phyloP scores from a whole-genome alignment of 1,284 basidiomycete genomes.

The Ustanciosporium gigantosporum region DNA sequence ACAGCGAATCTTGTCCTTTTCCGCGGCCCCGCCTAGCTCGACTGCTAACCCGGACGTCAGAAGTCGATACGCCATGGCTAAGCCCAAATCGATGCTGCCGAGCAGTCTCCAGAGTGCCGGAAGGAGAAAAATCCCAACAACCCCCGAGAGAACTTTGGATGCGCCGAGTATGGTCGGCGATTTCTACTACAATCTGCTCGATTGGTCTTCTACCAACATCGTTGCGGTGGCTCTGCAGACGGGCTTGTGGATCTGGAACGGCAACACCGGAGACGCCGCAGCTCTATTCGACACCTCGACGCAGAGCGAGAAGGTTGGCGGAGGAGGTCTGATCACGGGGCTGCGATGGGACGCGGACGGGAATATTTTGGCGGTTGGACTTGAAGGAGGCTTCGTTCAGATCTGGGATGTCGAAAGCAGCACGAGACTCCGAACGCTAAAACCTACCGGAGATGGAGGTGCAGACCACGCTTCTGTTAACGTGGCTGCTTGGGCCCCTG shows the following conservation, averaged over 20 bases:
- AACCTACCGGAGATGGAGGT: conserved; percentile 52
- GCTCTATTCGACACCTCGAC: conserved; percentile 65
- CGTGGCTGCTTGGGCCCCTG: conserved; percentile 53
- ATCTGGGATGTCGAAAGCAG: conserved; percentile 89
- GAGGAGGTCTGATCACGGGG: conserved; percentile 68
- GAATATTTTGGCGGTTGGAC: conserved; percentile 80
- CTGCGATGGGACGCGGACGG: conserved; percentile 88
- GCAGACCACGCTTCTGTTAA: conserved; percentile 49
- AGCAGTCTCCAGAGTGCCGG: conserved; percentile 51
- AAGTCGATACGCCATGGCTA: conserved; percentile 46
- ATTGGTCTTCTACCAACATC: conserved; percentile 84
- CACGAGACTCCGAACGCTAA: conserved; percentile 74
- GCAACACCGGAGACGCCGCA: conserved; percentile 80
- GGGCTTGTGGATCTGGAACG: conserved; percentile 71
- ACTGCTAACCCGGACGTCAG: conserved; percentile 59
- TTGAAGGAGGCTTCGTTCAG: conserved; percentile 83
- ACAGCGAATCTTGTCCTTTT: conserved; percentile 63
- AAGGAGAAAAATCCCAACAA: conserved; percentile 79
- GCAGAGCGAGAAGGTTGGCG: conserved; percentile 54
- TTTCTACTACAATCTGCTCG: conserved; percentile 92
- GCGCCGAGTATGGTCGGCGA: conserved; percentile 94
- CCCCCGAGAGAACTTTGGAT: conserved; percentile 87
- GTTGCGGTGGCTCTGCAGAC: conserved; percentile 55
- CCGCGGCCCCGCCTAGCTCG: conserved; percentile 61
- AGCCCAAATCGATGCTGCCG: conserved; percentile 50